phyloP scores from a whole-genome alignment of 495 filamentous ascomycete species.

The Penicillium pulvis region DNA sequence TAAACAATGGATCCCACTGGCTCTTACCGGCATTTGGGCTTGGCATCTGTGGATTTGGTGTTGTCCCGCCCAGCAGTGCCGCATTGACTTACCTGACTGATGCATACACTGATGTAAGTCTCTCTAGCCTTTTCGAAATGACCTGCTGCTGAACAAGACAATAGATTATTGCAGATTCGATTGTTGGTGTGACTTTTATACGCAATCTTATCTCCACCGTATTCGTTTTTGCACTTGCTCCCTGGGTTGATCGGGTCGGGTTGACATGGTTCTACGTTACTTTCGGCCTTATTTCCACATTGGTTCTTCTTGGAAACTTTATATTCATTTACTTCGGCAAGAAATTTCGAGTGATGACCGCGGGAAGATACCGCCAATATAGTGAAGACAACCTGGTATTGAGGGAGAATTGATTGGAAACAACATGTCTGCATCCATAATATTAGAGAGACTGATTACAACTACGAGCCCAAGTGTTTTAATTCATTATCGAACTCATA shows the following conservation, averaged over 20 bases:
- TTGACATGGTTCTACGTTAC: conserved; percentile 27
- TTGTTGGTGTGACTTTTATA: conserved; percentile 37
- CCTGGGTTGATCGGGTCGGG: conserved; percentile 32
- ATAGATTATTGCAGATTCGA: conserved; percentile 37
- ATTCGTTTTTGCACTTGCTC: conserved; percentile 36
- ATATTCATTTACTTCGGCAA: conserved; percentile 29
- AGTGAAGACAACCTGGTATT: conserved; percentile 10
- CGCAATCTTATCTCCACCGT: conserved; percentile 32
- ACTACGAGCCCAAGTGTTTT: too few relatives aligned
- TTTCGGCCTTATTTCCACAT: conserved; percentile 20
- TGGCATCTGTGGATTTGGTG: conserved; percentile 27
- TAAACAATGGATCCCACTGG: conserved; percentile 34
- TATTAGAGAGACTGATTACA: background rate
- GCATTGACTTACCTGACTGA: conserved; percentile 38
- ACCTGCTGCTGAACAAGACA: background rate
- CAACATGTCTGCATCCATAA: background rate
- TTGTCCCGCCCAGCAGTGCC: conserved; percentile 29
- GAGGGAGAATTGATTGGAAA: background rate
- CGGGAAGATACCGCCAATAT: conserved; percentile 19
- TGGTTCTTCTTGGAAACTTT: conserved; percentile 21
- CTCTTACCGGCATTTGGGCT: conserved; percentile 30
- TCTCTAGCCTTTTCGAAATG: background rate
- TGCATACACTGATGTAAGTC: conserved; percentile 37
- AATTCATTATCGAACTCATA: background rate
- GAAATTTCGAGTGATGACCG: conserved; percentile 9